A percentile compares a stretch with the other conserved stretches of the same genome.
Evolutionary conservation across 495 filamentous ascomycete species (phyloP).

Genomic region (Melanomma pulvis-pyrius): DNA sequence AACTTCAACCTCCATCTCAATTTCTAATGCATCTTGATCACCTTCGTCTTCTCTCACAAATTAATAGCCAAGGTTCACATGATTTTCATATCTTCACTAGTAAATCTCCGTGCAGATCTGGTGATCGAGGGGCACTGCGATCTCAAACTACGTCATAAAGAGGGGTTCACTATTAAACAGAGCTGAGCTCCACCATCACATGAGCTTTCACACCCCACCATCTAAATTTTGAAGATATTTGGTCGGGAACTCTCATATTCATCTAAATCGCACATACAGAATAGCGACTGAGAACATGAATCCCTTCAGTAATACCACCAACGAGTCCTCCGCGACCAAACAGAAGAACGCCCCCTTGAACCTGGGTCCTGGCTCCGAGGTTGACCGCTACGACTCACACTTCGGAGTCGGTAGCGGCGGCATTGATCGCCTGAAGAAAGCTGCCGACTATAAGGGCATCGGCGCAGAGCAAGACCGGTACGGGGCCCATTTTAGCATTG

Average conservation of each 20-base stretch:
- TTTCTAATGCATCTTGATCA: too few relatives aligned
- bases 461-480: constrained; percentile 27
- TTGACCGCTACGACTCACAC: constrained; percentile 15
- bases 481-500: constrained; percentile 8
- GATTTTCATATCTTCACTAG: too few relatives aligned
- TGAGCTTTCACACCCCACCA: neutral
- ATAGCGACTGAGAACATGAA: too few relatives aligned
- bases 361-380: constrained; percentile 12
- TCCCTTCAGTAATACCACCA: neutral
- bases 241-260: too few relatives aligned
- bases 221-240: too few relatives aligned
- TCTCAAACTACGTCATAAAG: neutral
- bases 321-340: neutral
- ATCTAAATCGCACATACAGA: too few relatives aligned
- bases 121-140: neutral
- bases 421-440: constrained; percentile 3
- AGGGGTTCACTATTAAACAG: neutral
- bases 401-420: constrained; percentile 2
- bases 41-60: too few relatives aligned
- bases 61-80: neutral
- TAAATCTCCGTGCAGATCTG: neutral
- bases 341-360: neutral
- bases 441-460: neutral
- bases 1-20: too few relatives aligned
- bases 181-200: neutral